phyloP scores from a whole-genome alignment of 371 early-diverging fungal species.

The Rhizopus delemar region DNA sequence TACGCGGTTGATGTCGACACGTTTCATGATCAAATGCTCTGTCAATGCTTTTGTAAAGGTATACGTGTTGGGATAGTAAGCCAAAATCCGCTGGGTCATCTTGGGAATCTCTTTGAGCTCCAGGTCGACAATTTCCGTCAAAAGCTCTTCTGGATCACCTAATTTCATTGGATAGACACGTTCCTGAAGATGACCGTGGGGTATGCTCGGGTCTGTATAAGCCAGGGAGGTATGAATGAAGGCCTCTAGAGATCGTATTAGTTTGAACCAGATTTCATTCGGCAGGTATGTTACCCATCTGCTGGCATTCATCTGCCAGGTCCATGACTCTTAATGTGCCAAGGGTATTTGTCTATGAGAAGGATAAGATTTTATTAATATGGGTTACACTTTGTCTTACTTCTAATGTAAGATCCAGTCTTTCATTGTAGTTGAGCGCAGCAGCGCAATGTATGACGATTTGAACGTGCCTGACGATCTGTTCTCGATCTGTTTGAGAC shows the following conservation, averaged over 20 bases:
- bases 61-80: conserved; percentile 60
- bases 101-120: conserved; percentile 55
- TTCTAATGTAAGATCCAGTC: conserved; percentile 60
- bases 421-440: conserved; percentile 62
- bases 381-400: conserved; percentile 25
- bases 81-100: conserved; percentile 50
- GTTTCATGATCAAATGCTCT: conserved; percentile 58
- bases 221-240: conserved; percentile 50
- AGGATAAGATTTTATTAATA: not conserved
- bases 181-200: conserved; percentile 55
- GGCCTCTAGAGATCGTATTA: conserved; percentile 25
- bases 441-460: conserved; percentile 68
- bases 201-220: conserved; percentile 49
- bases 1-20: conserved; percentile 55
- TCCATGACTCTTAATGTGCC: conserved; percentile 65
- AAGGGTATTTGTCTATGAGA: conserved; percentile 54
- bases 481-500: conserved; percentile 45
- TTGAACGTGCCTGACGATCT: conserved; percentile 48
- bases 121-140: conserved; percentile 52
- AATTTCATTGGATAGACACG: conserved; percentile 61
- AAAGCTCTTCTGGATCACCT: conserved; percentile 57
- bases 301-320: conserved; percentile 56
- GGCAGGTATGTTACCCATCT: conserved; percentile 37
- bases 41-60: conserved; percentile 65
- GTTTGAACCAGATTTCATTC: not conserved